Evolutionary conservation across 2,329 filamentous ascomycete species (phyloP).

Genomic region (Aspergillus brasiliensis): DNA sequence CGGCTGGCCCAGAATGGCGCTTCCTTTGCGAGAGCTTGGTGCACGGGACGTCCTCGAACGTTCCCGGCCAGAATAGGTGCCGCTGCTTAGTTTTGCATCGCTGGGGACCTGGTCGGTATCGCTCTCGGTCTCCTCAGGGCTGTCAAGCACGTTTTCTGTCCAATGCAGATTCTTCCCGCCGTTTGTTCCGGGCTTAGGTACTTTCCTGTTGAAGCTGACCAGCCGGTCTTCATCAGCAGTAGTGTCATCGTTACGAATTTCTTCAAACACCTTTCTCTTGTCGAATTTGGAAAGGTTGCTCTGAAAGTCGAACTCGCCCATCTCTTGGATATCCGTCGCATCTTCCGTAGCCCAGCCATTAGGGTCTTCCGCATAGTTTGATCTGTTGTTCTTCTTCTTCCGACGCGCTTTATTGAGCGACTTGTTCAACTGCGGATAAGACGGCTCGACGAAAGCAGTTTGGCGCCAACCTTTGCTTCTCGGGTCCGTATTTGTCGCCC

Average conservation of each 20-base stretch:
- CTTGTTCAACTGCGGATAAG: slow-evolving; percentile 45
- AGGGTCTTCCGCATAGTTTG: slow-evolving; percentile 56
- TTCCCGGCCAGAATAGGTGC: slow-evolving; percentile 48
- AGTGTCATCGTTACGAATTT: slow-evolving; percentile 85
- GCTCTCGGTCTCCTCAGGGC: slow-evolving; percentile 71
- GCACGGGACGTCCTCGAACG: slow-evolving; percentile 42
- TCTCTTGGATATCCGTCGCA: slow-evolving; percentile 88
- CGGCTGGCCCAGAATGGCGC: slow-evolving; percentile 41
- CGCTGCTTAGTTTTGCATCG: slow-evolving; percentile 49
- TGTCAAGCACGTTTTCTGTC: slow-evolving; percentile 85
- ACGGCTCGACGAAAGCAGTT: slow-evolving; percentile 64
- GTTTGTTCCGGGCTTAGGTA: slow-evolving; percentile 66
- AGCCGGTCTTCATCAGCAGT: slow-evolving; percentile 89
- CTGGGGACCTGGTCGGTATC: slow-evolving; percentile 54
- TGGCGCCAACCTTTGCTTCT: slow-evolving; percentile 68
- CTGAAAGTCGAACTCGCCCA: slow-evolving; percentile 93
- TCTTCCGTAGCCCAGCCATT: slow-evolving; percentile 97
- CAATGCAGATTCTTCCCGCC: slow-evolving; percentile 90
- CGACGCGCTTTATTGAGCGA: slow-evolving; percentile 45
- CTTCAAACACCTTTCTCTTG: slow-evolving; percentile 86
- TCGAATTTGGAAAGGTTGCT: slow-evolving; percentile 91
- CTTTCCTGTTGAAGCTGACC: slow-evolving; percentile 78
- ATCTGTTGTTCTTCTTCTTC: slow-evolving; percentile 45
- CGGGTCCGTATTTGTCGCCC: slow-evolving; percentile 36
- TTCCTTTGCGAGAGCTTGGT: slow-evolving; percentile 47